Conservation (phyloP, 257 asterid species). For the Primulina huaijiensis region DNA sequence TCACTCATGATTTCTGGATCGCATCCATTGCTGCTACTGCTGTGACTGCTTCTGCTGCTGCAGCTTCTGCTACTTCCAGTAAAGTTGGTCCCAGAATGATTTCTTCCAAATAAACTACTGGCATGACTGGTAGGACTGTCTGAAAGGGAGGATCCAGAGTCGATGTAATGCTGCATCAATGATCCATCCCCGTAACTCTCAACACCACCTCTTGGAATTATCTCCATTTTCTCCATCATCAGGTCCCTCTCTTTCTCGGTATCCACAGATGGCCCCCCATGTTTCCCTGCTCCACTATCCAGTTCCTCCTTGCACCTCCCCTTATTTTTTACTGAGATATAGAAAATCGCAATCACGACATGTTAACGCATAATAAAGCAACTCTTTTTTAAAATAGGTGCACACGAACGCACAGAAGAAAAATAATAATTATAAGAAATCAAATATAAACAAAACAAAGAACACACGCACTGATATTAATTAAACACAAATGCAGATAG, state of each 20-base stretch:
- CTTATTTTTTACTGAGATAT: conserved; percentile 61
- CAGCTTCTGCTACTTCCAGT: conserved; percentile 58
- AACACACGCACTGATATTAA: neutral
- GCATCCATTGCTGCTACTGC: conserved; percentile 62
- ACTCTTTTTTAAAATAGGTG: neutral
- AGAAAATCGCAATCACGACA: conserved; percentile 23
- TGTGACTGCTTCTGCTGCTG: conserved; percentile 33
- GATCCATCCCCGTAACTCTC: conserved; percentile 41
- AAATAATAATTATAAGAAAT: no score
- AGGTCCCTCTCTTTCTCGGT: conserved; percentile 30
- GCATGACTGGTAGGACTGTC: conserved; percentile 69
- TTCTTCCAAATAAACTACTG: conserved; percentile 57
- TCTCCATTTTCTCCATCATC: conserved; percentile 49
- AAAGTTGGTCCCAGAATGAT: conserved; percentile 59
- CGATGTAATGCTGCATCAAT: conserved; percentile 47
- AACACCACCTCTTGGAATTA: conserved; percentile 42
- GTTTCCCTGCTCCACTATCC: conserved; percentile 32
- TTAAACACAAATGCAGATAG: neutral
- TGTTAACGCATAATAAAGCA: conserved; percentile 5
- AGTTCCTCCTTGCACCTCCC: conserved; percentile 49
- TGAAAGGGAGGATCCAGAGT: conserved; percentile 52
- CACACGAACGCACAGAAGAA: neutral
- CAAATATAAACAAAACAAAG: neutral
- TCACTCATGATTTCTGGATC: conserved; percentile 57
- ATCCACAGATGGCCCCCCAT: conserved; percentile 22